phyloP scores from a whole-genome alignment of 805 yeast genomes.

The Osmozyma mogii region DNA sequence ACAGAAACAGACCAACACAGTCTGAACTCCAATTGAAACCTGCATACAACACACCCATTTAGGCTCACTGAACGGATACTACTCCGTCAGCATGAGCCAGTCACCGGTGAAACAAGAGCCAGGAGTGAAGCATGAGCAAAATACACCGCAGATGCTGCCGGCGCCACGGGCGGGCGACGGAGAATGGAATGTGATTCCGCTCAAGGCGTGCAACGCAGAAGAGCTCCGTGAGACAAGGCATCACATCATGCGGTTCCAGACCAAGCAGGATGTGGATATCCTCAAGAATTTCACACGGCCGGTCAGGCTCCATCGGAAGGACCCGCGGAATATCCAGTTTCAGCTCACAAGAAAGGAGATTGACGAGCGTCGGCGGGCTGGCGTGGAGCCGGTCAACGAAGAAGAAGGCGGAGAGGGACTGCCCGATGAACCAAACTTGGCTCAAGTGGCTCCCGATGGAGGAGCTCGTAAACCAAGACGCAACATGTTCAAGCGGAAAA shows the following conservation, averaged over 20 bases:
- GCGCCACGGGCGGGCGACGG: conserved; percentile 7
- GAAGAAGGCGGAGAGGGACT: conserved; percentile 25
- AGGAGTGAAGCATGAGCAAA: conserved; percentile 19
- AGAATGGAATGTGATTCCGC: conserved; percentile 46
- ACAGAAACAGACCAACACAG: conserved; percentile 4
- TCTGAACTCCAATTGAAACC: conserved; percentile 1
- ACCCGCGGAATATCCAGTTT: conserved; percentile 84
- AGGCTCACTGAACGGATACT: conserved; percentile 1
- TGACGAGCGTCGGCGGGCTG: conserved; percentile 36
- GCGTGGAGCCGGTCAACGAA: conserved; percentile 11
- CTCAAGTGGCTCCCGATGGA: conserved; percentile 88
- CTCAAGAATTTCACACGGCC: conserved; percentile 68
- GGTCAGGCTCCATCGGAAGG: conserved; percentile 83
- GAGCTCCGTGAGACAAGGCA: conserved; percentile 68
- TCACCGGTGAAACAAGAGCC: conserved; percentile 22
- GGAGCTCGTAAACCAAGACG: conserved; percentile 67
- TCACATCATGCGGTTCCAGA: conserved; percentile 76
- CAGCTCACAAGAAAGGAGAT: conserved; percentile 74
- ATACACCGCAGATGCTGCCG: too few relatives aligned
- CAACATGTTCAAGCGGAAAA: conserved; percentile 61
- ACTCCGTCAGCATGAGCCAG: conserved; percentile 16
- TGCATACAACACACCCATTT: neutral
- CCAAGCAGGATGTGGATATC: conserved; percentile 66
- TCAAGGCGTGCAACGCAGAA: conserved; percentile 64
- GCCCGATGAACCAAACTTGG: conserved; percentile 36